Conservation (phyloP, 2,329 filamentous ascomycete genomes). For the Tolypocladium cylindrosporum region DNA sequence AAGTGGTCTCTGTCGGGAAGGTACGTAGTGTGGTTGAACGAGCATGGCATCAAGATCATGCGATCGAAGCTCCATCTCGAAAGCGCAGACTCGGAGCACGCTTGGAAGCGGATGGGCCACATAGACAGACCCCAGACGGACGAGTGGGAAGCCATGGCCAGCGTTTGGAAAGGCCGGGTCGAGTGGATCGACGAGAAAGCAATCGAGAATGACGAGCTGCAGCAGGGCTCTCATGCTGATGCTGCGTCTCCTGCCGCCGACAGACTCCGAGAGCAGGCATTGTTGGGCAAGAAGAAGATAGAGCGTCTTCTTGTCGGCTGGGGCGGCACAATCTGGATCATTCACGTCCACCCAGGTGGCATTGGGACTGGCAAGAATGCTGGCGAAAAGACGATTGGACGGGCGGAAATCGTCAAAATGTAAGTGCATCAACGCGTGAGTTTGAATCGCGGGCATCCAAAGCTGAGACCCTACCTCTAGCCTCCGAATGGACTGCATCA, state of each 20-base stretch:
- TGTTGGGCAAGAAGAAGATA: constrained; percentile 36
- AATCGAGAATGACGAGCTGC: constrained; percentile 60
- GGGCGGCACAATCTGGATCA: constrained; percentile 93
- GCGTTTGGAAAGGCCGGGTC: constrained; percentile 83
- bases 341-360: constrained; percentile 77
- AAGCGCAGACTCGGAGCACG: constrained; percentile 63
- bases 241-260: constrained; percentile 33
- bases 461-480: constrained; percentile 27
- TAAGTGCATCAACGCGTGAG: constrained; percentile 34
- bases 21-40: constrained; percentile 92
- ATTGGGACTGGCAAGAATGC: constrained; percentile 53
- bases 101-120: constrained; percentile 92
- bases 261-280: constrained; percentile 38
- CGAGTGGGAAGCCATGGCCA: constrained; percentile 92
- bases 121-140: constrained; percentile 79
- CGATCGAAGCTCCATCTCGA: constrained; percentile 77
- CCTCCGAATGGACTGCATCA: constrained; percentile 92
- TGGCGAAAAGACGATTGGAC: constrained; percentile 63
- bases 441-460: neutral
- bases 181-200: constrained; percentile 88
- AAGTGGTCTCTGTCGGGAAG: constrained; percentile 92
- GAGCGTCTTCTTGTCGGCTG: constrained; percentile 89
- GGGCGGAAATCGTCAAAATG: constrained; percentile 88
- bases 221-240: constrained; percentile 27
- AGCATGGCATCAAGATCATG: constrained; percentile 97